phyloP scores from a whole-genome alignment of 148 eudicot genomes.

The Rheum nobile region DNA sequence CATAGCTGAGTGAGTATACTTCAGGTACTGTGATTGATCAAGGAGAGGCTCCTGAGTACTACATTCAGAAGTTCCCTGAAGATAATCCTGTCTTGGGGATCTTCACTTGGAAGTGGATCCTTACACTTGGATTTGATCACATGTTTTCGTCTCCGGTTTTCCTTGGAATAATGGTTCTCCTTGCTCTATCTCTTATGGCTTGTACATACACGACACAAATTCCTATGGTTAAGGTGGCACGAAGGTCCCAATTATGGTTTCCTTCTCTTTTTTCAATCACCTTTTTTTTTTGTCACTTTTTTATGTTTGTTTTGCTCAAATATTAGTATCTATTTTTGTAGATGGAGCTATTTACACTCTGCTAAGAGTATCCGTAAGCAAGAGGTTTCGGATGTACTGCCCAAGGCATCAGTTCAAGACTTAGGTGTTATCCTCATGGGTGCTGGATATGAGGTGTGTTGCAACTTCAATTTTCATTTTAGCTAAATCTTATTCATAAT shows the following conservation, averaged over 20 bases:
- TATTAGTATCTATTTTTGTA: conserved; percentile 17
- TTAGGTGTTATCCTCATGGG: conserved; percentile 89
- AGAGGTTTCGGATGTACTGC: conserved; percentile 67
- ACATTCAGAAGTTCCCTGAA: conserved; percentile 71
- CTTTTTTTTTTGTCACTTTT: not conserved
- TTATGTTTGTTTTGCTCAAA: not conserved
- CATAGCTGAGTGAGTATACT: conserved; percentile 2
- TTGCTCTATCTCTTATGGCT: conserved; percentile 90
- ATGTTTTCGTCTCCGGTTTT: conserved; percentile 93
- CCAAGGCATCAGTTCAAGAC: conserved; percentile 74
- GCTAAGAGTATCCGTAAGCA: conserved; percentile 68
- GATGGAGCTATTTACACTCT: conserved; percentile 75
- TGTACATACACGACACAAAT: conserved; percentile 97
- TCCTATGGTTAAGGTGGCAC: conserved; percentile 90
- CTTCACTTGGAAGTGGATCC: conserved; percentile 86
- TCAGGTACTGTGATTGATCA: conserved; percentile 83
- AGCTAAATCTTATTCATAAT: not conserved
- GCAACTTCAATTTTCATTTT: not conserved
- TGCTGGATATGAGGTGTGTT: conserved; percentile 77
- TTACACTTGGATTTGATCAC: conserved; percentile 80
- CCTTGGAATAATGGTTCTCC: conserved; percentile 49
- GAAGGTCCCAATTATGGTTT: conserved; percentile 44
- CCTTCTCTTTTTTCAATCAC: not conserved
- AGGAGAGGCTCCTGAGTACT: conserved; percentile 80
- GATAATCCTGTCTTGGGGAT: conserved; percentile 81